Percentiles rank a stretch among this genome's conserved stretches.
These are phyloP conservation scores for Spatholobus suberectus DNA, from an alignment of 306 rosid species.

Conservation along the genomic window DNA sequence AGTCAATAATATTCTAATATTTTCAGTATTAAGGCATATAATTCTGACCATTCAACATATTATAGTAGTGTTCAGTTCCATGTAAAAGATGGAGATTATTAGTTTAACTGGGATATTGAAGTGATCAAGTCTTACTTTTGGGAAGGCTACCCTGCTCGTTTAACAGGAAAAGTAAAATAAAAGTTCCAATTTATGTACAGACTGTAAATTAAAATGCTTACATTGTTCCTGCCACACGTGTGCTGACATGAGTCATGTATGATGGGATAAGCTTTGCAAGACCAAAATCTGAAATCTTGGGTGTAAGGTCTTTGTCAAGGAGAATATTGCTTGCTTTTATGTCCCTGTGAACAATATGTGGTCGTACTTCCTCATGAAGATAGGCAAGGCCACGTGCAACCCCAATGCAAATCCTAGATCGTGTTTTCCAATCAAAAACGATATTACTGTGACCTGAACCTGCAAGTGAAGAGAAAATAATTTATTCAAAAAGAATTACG, in stretches of 20 bases:
- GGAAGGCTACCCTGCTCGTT: background rate
- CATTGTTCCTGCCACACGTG: constrained; percentile 99
- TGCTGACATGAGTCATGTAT: constrained; percentile 84
- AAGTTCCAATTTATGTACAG: constrained; percentile 13
- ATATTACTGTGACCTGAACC: constrained; percentile 65
- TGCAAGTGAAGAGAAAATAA: constrained; percentile 47
- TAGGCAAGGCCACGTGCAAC: constrained; percentile 89
- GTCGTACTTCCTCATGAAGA: constrained; percentile 88
- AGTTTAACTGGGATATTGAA: constrained; percentile 2
- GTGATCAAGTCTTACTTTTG: constrained; percentile 11
- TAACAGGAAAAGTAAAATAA: background rate
- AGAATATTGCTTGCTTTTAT: constrained; percentile 97
- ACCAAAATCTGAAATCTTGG: constrained; percentile 94
- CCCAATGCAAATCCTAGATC: constrained; percentile 69
- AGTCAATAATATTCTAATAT: background rate
- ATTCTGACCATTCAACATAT: background rate
- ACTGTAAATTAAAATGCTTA: constrained; percentile 44
- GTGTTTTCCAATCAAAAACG: constrained; percentile 72
- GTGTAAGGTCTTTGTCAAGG: constrained; percentile 73
- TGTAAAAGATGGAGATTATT: background rate
- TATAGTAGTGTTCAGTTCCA: background rate
- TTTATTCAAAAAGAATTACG: background rate
- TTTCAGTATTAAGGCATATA: background rate
- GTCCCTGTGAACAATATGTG: constrained; percentile 89
- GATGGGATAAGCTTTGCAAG: constrained; percentile 93